Evolutionary conservation across 805 yeast genomes (phyloP), one percentile per base, ranked within the genome.

Genomic region (Brettanomyces naardenensis): DNA sequence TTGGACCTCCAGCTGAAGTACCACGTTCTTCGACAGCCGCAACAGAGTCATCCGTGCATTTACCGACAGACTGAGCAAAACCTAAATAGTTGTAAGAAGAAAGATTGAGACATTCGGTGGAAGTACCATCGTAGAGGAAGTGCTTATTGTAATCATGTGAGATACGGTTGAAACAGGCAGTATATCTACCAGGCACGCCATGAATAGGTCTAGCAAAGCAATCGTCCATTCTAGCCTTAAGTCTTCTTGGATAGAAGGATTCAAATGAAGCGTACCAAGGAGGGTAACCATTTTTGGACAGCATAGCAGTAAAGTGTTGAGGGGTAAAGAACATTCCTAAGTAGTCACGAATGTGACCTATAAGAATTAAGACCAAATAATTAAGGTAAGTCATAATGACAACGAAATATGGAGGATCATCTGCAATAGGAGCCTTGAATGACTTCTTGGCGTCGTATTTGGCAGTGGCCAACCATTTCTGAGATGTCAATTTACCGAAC

Each of bases 221-320:
- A 62, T 90, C 97, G 57, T 85, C 95, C 42, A 92, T 75, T 61
- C 95, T 82, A 49, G 73, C 75, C 59, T 92, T 89, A 69, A 92
- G 73, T 52, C 97, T 79, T 52, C 99, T 80, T 31, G 89, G 81
- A 60, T 89, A 92, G 58, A 92, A 94, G 45, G 85, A 78, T 61
- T 92, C 99, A 57, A 90, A 88, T 33, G 88, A 90, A 19, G 92
- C 83, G 51, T 82, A 84, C 82, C 95, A 83, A 21, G 99, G 97
- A 25, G 98, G 97, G 52, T 85, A 78, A 2, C 98, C 98, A 56
- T 90, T 79, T 45, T 72, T 70, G 53, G 85, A 90, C 37, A 80
- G 61, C 41, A 89, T 68, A 46, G 81, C 83, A 29, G 61, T 64
- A 51, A 81, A 83, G 38, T 69, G 73, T 37, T 73, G 70, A 15